Evolutionary conservation across 1,284 basidiomycete genomes (phyloP).

Genomic region (Mycena citricolor): DNA sequence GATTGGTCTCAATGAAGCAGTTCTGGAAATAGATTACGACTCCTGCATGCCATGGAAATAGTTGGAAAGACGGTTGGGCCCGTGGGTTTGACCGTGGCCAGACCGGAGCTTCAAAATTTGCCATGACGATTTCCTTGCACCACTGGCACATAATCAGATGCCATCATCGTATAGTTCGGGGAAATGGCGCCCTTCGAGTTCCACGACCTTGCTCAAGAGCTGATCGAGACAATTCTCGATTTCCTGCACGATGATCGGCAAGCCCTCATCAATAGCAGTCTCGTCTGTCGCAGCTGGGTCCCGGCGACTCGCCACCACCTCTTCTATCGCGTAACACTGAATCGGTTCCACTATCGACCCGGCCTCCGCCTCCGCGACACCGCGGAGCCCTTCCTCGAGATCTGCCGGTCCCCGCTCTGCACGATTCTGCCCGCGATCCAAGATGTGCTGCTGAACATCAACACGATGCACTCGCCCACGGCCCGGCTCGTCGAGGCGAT

Average conservation of each 20-base stretch:
- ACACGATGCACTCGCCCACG: not conserved
- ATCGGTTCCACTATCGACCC: slow-evolving; percentile 1
- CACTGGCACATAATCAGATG: no score
- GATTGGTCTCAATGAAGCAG: no score
- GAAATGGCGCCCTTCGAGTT: no score
- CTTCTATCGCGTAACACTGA: slow-evolving; percentile 10
- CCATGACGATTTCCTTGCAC: no score
- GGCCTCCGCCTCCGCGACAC: slow-evolving; percentile 1
- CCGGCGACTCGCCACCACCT: slow-evolving; percentile 13
- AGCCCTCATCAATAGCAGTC: slow-evolving; percentile 9
- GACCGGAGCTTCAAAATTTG: no score
- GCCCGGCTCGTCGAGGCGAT: slow-evolving; percentile 3
- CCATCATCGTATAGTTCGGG: no score
- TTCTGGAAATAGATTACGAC: no score
- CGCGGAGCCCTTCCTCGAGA: slow-evolving; percentile 7
- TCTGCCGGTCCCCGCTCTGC: slow-evolving; percentile 12
- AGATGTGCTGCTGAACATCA: slow-evolving; percentile 9
- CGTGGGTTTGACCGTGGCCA: no score
- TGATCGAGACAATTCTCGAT: slow-evolving; percentile 17
- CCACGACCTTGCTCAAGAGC: slow-evolving; percentile 17
- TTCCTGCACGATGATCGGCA: slow-evolving; percentile 13
- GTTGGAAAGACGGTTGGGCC: no score
- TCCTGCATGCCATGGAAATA: no score
- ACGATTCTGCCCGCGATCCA: slow-evolving; percentile 7
- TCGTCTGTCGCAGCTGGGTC: slow-evolving; percentile 16